These are phyloP conservation scores for Sclerotinia minor DNA, from an alignment of 2,329 filamentous ascomycete genomes.

Conservation along the genomic window DNA sequence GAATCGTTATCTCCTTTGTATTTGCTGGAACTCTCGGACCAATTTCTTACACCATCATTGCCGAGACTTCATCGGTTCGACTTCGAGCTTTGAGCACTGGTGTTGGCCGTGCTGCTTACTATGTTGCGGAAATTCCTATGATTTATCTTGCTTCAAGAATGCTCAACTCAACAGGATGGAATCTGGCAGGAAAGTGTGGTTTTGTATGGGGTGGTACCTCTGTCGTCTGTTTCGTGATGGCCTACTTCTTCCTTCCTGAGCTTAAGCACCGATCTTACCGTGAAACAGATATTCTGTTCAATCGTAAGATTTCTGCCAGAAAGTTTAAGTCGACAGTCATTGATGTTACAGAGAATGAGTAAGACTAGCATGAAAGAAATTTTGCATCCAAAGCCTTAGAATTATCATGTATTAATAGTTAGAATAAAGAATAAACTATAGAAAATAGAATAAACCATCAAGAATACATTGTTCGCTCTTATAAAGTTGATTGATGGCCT, in stretches of 20 bases:
- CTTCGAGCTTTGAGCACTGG: slow-evolving; percentile 66
- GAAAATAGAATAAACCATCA: too few relatives aligned
- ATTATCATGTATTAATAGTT: too few relatives aligned
- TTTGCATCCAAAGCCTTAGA: too few relatives aligned
- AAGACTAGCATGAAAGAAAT: slow-evolving; percentile 36
- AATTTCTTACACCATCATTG: slow-evolving; percentile 66
- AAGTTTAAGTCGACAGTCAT: slow-evolving; percentile 54
- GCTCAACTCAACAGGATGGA: slow-evolving; percentile 52
- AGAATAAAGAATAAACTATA: too few relatives aligned
- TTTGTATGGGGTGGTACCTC: slow-evolving; percentile 61
- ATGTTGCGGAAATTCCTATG: slow-evolving; percentile 64
- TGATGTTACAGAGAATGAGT: slow-evolving; percentile 63
- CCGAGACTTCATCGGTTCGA: slow-evolving; percentile 64
- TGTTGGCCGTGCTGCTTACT: slow-evolving; percentile 63
- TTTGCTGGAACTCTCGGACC: slow-evolving; percentile 64
- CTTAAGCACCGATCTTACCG: slow-evolving; percentile 57
- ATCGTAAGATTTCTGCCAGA: slow-evolving; percentile 42
- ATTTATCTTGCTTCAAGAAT: slow-evolving; percentile 63
- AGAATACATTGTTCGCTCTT: too few relatives aligned
- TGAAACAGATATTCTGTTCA: slow-evolving; percentile 53
- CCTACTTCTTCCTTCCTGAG: slow-evolving; percentile 56
- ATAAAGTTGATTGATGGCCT: too few relatives aligned
- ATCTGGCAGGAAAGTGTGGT: slow-evolving; percentile 57
- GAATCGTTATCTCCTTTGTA: slow-evolving; percentile 64
- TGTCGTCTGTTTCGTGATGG: slow-evolving; percentile 52